Base-by-base conservation (phyloP, 2,329 filamentous ascomycete genomes). In the Mollisiaceae sp. region DNA sequence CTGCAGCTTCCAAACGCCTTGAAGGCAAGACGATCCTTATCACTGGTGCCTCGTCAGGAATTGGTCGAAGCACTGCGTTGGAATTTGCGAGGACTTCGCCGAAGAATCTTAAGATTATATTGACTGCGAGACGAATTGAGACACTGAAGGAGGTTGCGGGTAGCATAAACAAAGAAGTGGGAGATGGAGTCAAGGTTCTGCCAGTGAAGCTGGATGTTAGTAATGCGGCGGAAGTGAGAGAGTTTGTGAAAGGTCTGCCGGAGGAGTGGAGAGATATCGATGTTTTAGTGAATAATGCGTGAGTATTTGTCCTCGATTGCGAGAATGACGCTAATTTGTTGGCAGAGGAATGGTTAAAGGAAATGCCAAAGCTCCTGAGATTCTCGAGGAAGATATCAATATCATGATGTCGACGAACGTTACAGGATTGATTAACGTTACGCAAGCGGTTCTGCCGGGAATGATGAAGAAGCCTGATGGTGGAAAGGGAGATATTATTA, bases 251-350 rank as follows among this genome's bases (percentile, higher is more conserved):
- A 1, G 85, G 82, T 47, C 79, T 98, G 73, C 94, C 94, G 0
- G 86, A 88, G 67, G 94, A 93, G 76, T 98, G 92, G 81, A 88
- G 86, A 77, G 88, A 93, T 32, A 91, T 98, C 70, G 87, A 98
- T 77, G 85, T 98, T 2, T 81, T 99, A 66, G 92, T 99, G 32
- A 99, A 99, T 81, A 98, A 98, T 83, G 94, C 94, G 92, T 96
- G 79, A 77, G 90, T 83, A 22, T 5, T 5, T 24, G 18, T 45
- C 24, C 56, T 22, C n/a, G n/a, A 57, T 43, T 65, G 22, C 57
- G 18, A 2, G 2, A 52, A 52, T 35, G 47, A 67, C 22, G 36
- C 35, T 57, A 24, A 57, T 18, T 32, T 20, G 8, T 2, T 1
- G 36, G 20, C 36, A 57, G 55, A 39, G 94, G 94, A 50, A 86